Evolutionary conservation across 805 yeast species (phyloP), one percentile per base, ranked within the genome.

Genomic region (Vanderwaltozyma yarrowii): DNA sequence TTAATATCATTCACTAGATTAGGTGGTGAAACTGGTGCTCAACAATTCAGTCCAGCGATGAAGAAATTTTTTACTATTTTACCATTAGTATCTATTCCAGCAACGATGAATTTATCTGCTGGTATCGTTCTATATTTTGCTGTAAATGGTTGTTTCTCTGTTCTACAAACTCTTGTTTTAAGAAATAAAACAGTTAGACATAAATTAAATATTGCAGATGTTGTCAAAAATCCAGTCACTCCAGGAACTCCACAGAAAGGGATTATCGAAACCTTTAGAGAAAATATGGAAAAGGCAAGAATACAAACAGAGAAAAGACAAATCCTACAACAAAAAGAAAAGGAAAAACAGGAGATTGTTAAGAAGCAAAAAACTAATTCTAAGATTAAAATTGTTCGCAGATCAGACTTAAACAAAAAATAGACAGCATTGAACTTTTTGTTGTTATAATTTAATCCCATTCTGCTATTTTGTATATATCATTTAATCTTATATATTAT

Each of bases 1-100:
- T 82, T 87, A 43, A 73, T 83, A 38, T 69, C 75, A 1, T 80
- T 89, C 50, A 77, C 89, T 60, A 75, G 77, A 57, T 64, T 78
- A 32, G 97, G 96, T 43, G 96, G 96, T 48, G 96, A 89, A 58
- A 81, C 92, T 11, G 96, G 95, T 36, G 79, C 83, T 26, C 76
- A 71, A 37, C 71, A 69, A 37, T 68, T 81, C 62, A 66, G 74
- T 43, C 81, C 85, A 1, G 70, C 70, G 30, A 70, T 79, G 75
- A 76, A 74, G 62, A 80, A 77, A 51, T 58, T 81, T 17, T 73
- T 89, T 66, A 75, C 80, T 29, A 67, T 72, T 31, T 60, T 86
- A 50, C 97, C 97, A 13, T 69, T 87, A 46, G 64, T 80, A 23
- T 86, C 96, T 3, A 79, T 89, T 44, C 77, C 88, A n/a, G 76